Percentiles rank a stretch among this genome's conserved stretches.
Conservation (phyloP, 2,329 filamentous ascomycete species). For the Aspergillus pseudonomiae region DNA sequence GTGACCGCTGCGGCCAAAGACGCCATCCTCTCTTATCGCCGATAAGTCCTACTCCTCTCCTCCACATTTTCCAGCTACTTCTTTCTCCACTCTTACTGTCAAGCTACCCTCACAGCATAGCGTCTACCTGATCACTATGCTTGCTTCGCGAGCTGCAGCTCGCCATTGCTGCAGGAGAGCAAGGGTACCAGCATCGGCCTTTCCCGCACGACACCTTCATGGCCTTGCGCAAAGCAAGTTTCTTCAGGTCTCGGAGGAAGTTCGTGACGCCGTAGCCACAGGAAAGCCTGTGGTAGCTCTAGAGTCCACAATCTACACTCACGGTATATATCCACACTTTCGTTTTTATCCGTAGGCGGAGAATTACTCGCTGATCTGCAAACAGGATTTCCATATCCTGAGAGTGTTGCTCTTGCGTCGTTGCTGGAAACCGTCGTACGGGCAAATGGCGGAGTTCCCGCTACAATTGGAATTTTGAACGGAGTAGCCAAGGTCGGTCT, state of each 20-base stretch:
- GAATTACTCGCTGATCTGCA: constrained; percentile 7
- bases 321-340: constrained; percentile 59
- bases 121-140: constrained; percentile 15
- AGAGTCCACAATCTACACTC: constrained; percentile 96
- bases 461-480: constrained; percentile 85
- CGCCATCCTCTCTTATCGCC: constrained; percentile 16
- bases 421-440: constrained; percentile 82
- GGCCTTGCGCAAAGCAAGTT: constrained; percentile 49
- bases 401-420: constrained; percentile 74
- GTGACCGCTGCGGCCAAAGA: constrained; percentile 38
- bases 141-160: constrained; percentile 26
- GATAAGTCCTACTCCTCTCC: constrained; percentile 7
- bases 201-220: constrained; percentile 29
- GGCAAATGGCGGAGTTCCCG: constrained; percentile 78
- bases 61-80: constrained; percentile 10
- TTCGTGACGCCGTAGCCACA: constrained; percentile 72
- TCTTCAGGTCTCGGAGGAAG: constrained; percentile 78
- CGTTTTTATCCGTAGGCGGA: background rate
- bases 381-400: constrained; percentile 69
- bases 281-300: constrained; percentile 86
- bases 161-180: constrained; percentile 23
- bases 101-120: constrained; percentile 11
- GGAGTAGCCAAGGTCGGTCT: constrained; percentile 83
- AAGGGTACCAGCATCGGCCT: constrained; percentile 9
- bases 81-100: constrained; percentile 25